These are phyloP conservation scores for Uronychia setigera DNA, from an alignment of 73 alveolate species.

Conservation along the genomic window DNA sequence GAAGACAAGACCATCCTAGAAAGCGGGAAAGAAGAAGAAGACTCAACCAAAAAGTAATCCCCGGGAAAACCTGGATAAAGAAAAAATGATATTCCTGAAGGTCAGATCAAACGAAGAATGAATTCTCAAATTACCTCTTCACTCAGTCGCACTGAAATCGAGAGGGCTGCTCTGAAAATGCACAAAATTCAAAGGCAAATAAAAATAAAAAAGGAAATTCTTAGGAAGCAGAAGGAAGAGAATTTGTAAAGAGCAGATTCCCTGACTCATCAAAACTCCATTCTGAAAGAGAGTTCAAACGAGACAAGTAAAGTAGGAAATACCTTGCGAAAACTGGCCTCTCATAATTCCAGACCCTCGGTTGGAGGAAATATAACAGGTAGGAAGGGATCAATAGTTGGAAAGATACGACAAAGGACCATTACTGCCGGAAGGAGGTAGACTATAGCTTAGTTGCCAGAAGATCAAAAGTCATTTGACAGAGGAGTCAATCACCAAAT, in stretches of 20 bases:
- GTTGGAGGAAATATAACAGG: background rate
- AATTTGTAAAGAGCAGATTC: background rate
- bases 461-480: too few relatives aligned
- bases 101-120: background rate
- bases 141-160: background rate
- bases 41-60: too few relatives aligned
- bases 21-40: too few relatives aligned
- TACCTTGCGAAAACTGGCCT: background rate
- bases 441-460: too few relatives aligned
- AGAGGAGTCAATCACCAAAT: background rate
- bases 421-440: too few relatives aligned
- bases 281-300: background rate
- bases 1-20: too few relatives aligned
- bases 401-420: too few relatives aligned
- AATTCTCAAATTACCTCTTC: background rate
- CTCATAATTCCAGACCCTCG: background rate
- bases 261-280: too few relatives aligned
- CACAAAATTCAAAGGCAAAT: background rate
- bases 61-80: too few relatives aligned
- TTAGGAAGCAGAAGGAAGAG: background rate
- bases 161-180: background rate
- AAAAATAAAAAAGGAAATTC: background rate
- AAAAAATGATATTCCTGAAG: too few relatives aligned
- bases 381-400: background rate
- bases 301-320: background rate